Evolutionary conservation across 768 basidiomycete genomes (phyloP), one percentile per base, ranked within the genome.

Genomic region (Hygrocybe punicea): DNA sequence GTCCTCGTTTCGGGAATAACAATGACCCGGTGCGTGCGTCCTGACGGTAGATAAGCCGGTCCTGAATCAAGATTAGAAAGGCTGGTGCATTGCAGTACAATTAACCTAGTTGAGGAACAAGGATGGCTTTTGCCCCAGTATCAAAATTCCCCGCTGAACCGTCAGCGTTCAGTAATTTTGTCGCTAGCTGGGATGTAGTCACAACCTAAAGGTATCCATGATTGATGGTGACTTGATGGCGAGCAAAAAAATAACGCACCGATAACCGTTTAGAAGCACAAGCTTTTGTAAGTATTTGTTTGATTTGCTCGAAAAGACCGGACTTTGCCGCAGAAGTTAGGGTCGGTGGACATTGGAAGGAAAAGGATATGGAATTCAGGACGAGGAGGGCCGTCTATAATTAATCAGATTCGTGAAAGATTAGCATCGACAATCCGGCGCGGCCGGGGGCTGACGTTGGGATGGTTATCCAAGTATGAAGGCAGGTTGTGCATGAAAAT

Each of bases 71-170:
- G 19, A 19, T 10, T 11, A 33, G 21, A 33, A 35, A 46, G 16
- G 35, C 37, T 17, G 10, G 16, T 10, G 45, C 10, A 39, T 7
- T 21, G 19, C 11, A 17, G 47, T 7, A 10, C 11, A 42, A 36
- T 40, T 47, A 39, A 85, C 89, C 83, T 61, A 88, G 78, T 57
- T 81, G 81, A 44, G 89, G 88, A 37, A 83, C 73, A 79, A 91
- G 80, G 44, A 87, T 68, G 9, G 83, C 87, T 58, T 72, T 80
- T 14, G 79, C 77, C 29, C 86, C 78, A 42, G 83, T 81, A 59
- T 88, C 84, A 63, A 85, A 89, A 40, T 71, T 86, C 42, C 83
- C 86, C n/a, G 77, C 60, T 16, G 82, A 74, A 51, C 89, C 89
- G 61, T 89, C 85, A 2, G 78, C 71, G 57, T 81, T 80, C 34